Base-by-base conservation (phyloP, 352 stramenopile species). In the Phytophthora agathidicida region DNA sequence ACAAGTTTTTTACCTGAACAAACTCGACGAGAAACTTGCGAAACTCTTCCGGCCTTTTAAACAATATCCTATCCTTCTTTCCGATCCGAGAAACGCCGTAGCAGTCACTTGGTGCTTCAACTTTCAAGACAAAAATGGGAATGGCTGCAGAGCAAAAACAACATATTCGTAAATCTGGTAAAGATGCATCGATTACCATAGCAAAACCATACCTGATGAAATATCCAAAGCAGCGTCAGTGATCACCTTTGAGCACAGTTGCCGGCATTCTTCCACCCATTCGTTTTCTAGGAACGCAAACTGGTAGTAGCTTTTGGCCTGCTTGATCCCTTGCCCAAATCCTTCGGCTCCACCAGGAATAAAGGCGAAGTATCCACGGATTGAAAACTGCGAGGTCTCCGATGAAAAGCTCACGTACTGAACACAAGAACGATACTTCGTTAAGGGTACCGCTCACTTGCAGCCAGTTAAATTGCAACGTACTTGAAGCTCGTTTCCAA, bases 71-170 rank as follows among this genome's bases (percentile, higher is more conserved):
- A 33, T 55, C 54, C 10, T 62, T 67, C 28, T 37, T 74, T 49
- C 55, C 67, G 39, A 51, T 54, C 33, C 46, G 45, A 23, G 59
- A 60, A 20, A 74, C 24, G 3, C 80, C 80, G 32, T 73, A 80
- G 14, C 86, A 61, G 8, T 69, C 30, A 2, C 24, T 26, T 19
- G 59, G 28, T 35, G 41, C 60, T n/a, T 60, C 37, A 14, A 95
- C 41, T 61, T 92, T 91, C 45, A 93, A 37, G 6, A 95, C 74
- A 47, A 91, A 89, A 30, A 93, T 86, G 10, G 79, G 81, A 28
- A 92, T 86, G 8, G 73, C 85, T 94, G 24, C 7, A 35, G 43
- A 14, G 10, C 17, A 39, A 6, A 41, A 35, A 37, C 19, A 26
- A 22, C 2, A 23, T 7, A n/a, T 28, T 51, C 30, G 22, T 56